Evolutionary conservation across 176 grass and related monocot genomes (phyloP).

Genomic region (Secale cereale): DNA sequence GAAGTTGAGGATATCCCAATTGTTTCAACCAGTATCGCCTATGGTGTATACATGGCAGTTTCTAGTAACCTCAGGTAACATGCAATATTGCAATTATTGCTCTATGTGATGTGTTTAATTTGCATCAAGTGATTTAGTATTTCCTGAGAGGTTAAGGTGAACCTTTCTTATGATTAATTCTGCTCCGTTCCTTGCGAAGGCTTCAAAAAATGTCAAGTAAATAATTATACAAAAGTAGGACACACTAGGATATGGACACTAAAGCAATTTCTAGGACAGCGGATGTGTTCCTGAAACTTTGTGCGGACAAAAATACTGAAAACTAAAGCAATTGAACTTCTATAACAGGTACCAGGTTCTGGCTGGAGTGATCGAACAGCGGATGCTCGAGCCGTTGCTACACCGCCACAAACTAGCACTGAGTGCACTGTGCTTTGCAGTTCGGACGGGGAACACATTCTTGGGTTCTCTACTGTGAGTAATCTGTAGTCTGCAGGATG

Average conservation of each 20-base stretch:
- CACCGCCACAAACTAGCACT: slow-evolving; percentile 67
- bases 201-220: neutral
- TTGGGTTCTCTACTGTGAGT: slow-evolving; percentile 93
- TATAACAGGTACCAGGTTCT: slow-evolving; percentile 82
- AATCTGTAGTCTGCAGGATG: neutral
- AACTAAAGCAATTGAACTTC: neutral
- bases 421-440: slow-evolving; percentile 84
- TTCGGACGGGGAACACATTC: slow-evolving; percentile 95
- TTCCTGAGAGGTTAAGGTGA: neutral
- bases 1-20: slow-evolving; percentile 80
- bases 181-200: neutral
- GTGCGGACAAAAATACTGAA: neutral
- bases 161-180: neutral
- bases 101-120: neutral
- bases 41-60: slow-evolving; percentile 96
- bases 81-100: neutral
- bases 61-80: slow-evolving; percentile 96
- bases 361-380: slow-evolving; percentile 92
- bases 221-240: neutral
- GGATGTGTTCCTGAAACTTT: neutral
- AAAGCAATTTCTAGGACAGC: too few species aligned
- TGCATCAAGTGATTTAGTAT: slow-evolving; percentile 15
- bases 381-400: slow-evolving; percentile 82
- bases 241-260: neutral
- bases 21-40: slow-evolving; percentile 73